A percentile compares a stretch with the other conserved stretches of the same genome.
Evolutionary conservation across 2,329 filamentous ascomycete genomes (phyloP).

Genomic region (Cryphonectria japonica): DNA sequence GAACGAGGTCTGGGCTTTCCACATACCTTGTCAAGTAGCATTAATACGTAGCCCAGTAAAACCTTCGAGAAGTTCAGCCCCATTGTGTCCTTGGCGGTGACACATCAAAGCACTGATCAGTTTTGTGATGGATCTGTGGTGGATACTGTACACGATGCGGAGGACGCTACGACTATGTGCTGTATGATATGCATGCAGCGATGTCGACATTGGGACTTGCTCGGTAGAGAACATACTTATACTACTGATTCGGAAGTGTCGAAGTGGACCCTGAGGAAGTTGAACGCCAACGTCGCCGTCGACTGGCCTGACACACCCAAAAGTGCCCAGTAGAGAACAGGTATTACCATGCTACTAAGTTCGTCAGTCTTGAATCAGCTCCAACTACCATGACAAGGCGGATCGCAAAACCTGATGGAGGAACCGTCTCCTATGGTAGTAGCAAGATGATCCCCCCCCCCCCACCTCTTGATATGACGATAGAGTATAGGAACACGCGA

Average conservation of each 20-base stretch:
- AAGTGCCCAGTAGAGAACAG: neutral
- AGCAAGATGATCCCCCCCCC: too few relatives aligned
- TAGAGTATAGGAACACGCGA: neutral
- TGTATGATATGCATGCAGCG: constrained; percentile 19
- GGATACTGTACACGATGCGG: constrained; percentile 18
- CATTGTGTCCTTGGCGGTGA: neutral
- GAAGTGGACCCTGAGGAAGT: neutral
- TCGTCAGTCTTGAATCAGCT: neutral
- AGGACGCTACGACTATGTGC: constrained; percentile 6
- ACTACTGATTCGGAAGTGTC: neutral
- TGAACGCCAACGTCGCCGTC: neutral
- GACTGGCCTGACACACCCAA: neutral
- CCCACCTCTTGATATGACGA: too few relatives aligned
- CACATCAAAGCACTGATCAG: constrained; percentile 11
- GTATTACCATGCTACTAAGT: neutral
- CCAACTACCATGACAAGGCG: neutral
- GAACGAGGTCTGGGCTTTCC: neutral
- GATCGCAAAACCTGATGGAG: neutral
- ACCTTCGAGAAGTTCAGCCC: neutral
- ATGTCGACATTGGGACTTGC: constrained; percentile 1
- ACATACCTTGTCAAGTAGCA: too few relatives aligned
- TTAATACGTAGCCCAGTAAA: too few relatives aligned
- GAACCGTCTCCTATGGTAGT: too few relatives aligned
- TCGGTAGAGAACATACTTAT: neutral
- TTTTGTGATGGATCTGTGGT: constrained; percentile 20